phyloP scores from a whole-genome alignment of 2,329 filamentous ascomycete species.

The Arthroderma uncinatum region DNA sequence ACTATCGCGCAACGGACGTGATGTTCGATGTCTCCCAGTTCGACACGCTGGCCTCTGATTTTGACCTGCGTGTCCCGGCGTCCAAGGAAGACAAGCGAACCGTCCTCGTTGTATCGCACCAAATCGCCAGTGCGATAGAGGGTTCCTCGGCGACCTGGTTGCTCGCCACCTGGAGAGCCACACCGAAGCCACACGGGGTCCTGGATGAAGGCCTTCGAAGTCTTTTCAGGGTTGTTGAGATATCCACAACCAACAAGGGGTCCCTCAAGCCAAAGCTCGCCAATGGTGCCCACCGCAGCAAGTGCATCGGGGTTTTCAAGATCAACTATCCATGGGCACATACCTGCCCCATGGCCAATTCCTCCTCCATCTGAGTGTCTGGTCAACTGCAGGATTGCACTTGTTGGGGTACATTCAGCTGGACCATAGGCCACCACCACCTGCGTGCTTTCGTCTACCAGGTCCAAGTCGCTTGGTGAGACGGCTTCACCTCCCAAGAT shows the following conservation, averaged over 20 bases:
- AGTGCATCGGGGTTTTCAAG: slow-evolving; percentile 14
- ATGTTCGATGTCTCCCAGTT: slow-evolving; percentile 62
- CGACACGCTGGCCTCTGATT: slow-evolving; percentile 68
- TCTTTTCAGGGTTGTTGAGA: slow-evolving; percentile 18
- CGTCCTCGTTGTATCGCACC: slow-evolving; percentile 14
- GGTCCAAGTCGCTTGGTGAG: slow-evolving; percentile 16
- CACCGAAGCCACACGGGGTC: neutral
- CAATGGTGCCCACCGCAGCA: slow-evolving; percentile 27
- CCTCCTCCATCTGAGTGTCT: slow-evolving; percentile 30
- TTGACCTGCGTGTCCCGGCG: slow-evolving; percentile 55
- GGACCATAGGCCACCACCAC: slow-evolving; percentile 30
- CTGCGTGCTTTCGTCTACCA: slow-evolving; percentile 20
- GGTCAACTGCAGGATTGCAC: slow-evolving; percentile 27
- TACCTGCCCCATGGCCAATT: slow-evolving; percentile 14
- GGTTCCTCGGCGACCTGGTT: slow-evolving; percentile 15
- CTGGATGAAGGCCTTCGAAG: slow-evolving; percentile 14
- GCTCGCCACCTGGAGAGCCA: neutral
- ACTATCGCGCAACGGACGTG: slow-evolving; percentile 14
- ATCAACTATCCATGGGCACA: slow-evolving; percentile 18
- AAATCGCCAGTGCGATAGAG: slow-evolving; percentile 20
- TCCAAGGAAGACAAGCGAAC: slow-evolving; percentile 14
- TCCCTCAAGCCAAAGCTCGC: slow-evolving; percentile 32
- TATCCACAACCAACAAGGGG: slow-evolving; percentile 30
- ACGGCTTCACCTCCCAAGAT: slow-evolving; percentile 22
- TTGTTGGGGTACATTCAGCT: slow-evolving; percentile 25